These are phyloP conservation scores for Coemansia sp. DNA, from an alignment of 192 early-diverging fungal genomes.

Conservation along the genomic window DNA sequence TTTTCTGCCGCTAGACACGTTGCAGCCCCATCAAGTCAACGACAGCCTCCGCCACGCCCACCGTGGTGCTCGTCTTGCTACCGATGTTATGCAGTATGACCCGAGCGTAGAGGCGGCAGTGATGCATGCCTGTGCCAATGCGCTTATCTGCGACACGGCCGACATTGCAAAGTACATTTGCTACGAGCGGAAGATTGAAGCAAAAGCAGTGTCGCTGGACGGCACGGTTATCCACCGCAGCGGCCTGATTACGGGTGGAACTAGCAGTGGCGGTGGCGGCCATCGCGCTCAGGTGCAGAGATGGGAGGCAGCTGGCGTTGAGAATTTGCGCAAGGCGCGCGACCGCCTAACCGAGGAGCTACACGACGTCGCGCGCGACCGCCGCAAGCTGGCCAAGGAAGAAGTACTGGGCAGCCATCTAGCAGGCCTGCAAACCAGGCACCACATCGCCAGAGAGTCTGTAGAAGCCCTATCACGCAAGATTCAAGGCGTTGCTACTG, in stretches of 20 bases:
- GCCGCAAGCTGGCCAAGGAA: slow-evolving; percentile 68
- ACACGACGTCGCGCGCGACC: slow-evolving; percentile 68
- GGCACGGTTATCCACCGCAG: slow-evolving; percentile 95
- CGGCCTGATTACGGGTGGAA: slow-evolving; percentile 92
- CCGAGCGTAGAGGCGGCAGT: slow-evolving; percentile 74
- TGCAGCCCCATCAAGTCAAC: slow-evolving; percentile 71
- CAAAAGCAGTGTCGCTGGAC: slow-evolving; percentile 92
- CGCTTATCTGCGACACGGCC: slow-evolving; percentile 88
- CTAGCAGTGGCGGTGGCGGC: slow-evolving; percentile 48
- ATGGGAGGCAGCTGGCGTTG: slow-evolving; percentile 91
- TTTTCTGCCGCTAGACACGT: slow-evolving; percentile 90
- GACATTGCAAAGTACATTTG: slow-evolving; percentile 83
- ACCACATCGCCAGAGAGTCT: slow-evolving; percentile 62
- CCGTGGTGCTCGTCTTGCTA: slow-evolving; percentile 86
- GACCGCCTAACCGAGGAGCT: slow-evolving; percentile 72
- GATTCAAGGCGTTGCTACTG: slow-evolving; percentile 61
- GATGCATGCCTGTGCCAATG: slow-evolving; percentile 88
- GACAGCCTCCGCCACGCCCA: slow-evolving; percentile 78
- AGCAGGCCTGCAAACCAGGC: slow-evolving; percentile 62
- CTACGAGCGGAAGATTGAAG: slow-evolving; percentile 79
- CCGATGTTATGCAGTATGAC: slow-evolving; percentile 92
- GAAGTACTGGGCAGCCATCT: slow-evolving; percentile 62
- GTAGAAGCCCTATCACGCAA: slow-evolving; percentile 59
- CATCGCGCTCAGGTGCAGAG: slow-evolving; percentile 56
- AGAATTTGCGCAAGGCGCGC: slow-evolving; percentile 70